A percentile compares a stretch with the other conserved stretches of the same genome.
Conservation (phyloP, 768 basidiomycete genomes). For the Obba rivulosa region DNA sequence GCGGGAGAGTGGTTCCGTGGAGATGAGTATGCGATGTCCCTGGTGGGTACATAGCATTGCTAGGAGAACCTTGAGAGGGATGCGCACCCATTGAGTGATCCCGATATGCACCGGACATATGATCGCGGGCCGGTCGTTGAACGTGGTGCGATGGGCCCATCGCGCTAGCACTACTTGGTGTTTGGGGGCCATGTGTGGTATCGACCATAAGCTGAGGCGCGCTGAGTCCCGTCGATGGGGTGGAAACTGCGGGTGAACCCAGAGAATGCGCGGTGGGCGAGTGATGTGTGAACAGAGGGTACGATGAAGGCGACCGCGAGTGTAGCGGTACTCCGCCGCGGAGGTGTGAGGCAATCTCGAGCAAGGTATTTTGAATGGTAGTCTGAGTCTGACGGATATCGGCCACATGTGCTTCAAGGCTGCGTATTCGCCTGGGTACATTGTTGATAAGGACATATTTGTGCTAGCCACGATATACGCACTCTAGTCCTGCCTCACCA, state of each 20-base stretch:
- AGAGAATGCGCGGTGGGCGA: constrained; percentile 67
- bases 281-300: constrained; percentile 50
- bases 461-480: constrained; percentile 27
- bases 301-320: constrained; percentile 63
- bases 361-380: constrained; percentile 72
- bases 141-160: constrained; percentile 1
- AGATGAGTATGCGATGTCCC: constrained; percentile 9
- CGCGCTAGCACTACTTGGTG: constrained; percentile 25
- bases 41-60: constrained; percentile 37
- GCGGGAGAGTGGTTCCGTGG: constrained; percentile 57
- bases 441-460: constrained; percentile 11
- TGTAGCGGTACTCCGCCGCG: constrained; percentile 45
- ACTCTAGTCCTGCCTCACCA: constrained; percentile 88
- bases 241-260: constrained; percentile 39
- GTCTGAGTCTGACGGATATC: constrained; percentile 72
- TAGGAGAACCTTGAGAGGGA: constrained; percentile 35
- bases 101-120: constrained; percentile 32
- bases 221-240: constrained; percentile 31
- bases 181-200: constrained; percentile 16
- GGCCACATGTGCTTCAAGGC: constrained; percentile 79
- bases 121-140: constrained; percentile 21
- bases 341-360: constrained; percentile 75
- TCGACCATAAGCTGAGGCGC: constrained; percentile 20
- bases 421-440: constrained; percentile 73
- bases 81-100: constrained; percentile 39